A percentile compares a stretch with the other conserved stretches of the same genome.
Evolutionary conservation across 208 protist genomes (phyloP).

Genomic region (Acanthamoeba polyphaga): DNA sequence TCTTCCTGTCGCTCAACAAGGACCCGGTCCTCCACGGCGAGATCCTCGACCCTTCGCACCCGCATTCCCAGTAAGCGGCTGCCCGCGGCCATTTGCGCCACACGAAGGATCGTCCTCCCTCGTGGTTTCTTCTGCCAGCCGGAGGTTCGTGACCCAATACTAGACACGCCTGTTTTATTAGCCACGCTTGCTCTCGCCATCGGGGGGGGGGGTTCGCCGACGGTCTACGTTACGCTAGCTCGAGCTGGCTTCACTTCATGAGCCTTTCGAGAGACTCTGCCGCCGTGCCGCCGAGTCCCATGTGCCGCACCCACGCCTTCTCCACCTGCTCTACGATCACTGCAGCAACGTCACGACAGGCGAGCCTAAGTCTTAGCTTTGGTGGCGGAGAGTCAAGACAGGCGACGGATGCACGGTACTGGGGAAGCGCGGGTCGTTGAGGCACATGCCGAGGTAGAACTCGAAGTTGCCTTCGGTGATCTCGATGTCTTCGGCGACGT

Average conservation of each 20-base stretch:
- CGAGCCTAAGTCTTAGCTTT: neutral
- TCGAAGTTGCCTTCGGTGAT: neutral
- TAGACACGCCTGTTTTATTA: neutral
- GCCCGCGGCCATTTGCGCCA: neutral
- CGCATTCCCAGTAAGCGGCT: neutral
- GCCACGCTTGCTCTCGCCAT: neutral
- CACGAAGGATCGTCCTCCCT: too few relatives aligned
- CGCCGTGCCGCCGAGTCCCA: neutral
- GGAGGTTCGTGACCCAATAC: too few relatives aligned
- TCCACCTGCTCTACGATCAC: constrained; percentile 12
- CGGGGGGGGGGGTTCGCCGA: too few relatives aligned
- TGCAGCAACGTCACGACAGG: neutral
- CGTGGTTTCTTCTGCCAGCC: too few relatives aligned
- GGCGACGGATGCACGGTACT: neutral
- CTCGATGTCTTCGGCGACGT: neutral
- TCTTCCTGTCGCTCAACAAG: constrained; percentile 74
- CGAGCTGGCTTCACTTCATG: neutral
- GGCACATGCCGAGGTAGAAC: neutral
- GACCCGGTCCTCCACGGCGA: constrained; percentile 49
- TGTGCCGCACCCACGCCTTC: neutral
- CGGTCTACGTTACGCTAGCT: too few relatives aligned
- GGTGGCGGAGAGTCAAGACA: too few relatives aligned
- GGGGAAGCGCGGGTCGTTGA: neutral
- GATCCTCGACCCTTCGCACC: constrained; percentile 48
- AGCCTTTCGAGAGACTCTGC: neutral